Evolutionary conservation across 2,329 filamentous ascomycete genomes (phyloP), one percentile per base, ranked within the genome.

Genomic region (Allantophomopsis lycopodina): DNA sequence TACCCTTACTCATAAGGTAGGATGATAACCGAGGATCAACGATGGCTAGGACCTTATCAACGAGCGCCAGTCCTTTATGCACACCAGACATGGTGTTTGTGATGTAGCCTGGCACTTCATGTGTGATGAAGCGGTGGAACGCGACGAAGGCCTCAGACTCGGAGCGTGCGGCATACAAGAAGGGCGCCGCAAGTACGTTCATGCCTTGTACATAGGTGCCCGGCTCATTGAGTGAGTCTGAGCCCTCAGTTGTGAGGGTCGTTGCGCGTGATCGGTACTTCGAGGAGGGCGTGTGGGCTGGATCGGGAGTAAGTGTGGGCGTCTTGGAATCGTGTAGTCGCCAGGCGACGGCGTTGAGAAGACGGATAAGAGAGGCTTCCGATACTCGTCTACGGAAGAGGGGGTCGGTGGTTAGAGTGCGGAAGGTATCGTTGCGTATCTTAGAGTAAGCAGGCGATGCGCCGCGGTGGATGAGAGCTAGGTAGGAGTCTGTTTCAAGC

Each of bases 361-460:
- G 73, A 11, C 91, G 83, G 44, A 94, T 96, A 33, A 98, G 65
- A 58, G 84, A 94, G 44, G 93, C 93, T 60, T 98, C 91, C 42
- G 86, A 94, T 43, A 98, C 91, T 42, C 89, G 82, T 23, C 91
- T 79, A 45, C 91, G 84, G 67, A 96, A 98, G 30, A 98, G 75
- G n/a, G 89, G 88, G 54, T 98, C 91, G 38, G 89, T 95, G 23
- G 91, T 91, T 40, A 98, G 69, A 1, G 91, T 98, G 51, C 91
- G 85, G 60, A 96, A 96, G 32, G 91, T 95, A 60, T 98, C 91
- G 61, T 98, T 95, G 57, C 88, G 84, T 56, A 98, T 98, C 64
- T 98, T 98, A 53, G 85, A 78, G 63, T 98, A 94, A 35, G 87
- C 88, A 1, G 89, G 88, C 3, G 89, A 96, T 17, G 89, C 83